Base-by-base conservation (phyloP, 148 eudicot species). In the Beta vulgaris region DNA sequence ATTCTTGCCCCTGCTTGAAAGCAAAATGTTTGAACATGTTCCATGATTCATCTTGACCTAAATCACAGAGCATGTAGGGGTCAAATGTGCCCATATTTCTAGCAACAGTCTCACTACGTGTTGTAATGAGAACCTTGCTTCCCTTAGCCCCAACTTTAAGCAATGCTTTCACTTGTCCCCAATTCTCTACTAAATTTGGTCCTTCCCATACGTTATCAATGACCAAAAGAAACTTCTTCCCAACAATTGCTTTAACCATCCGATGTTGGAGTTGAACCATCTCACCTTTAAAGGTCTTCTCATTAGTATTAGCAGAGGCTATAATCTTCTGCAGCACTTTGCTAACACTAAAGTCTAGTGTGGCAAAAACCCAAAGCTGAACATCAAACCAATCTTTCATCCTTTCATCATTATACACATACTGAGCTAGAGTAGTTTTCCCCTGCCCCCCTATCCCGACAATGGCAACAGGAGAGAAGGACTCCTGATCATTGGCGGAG, bases 391-490 rank as follows among this genome's bases (percentile, higher is more conserved):
- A 23, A 31, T 16, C 12, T 73, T 42, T 26, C 26, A 73, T 57
- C 51, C 40, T 59, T 1, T 60, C 53, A 61, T 73, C 67, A 28
- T 42, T 3, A 40, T 58, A 36, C 12, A 73, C 76, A 59, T 58
- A 58, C 28, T 42, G 36, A 43, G 68, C 76, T 18, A 73, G 10
- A 3, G 76, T 73, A 3, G 68, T 73, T 61, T 73, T 73, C 7
- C 76, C 76, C 15, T 40, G 26, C 19, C 76, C 68, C 2, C 76
- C 76, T 28, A 73, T 39, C 37, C 76, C 76, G 43, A 73, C 76
- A 42, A 73, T 31, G 63, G 75, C 37, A 69, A 34, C 19, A 21
- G n/a, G n/a, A n/a, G n/a, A n/a, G n/a, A n/a, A n/a, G n/a, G n/a
- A n/a, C n/a, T n/a, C n/a, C n/a, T n/a, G n/a, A n/a, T n/a, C n/a